A percentile compares a stretch with the other conserved stretches of the same genome.
These are phyloP conservation scores for Eimeria falciformis DNA, from an alignment of 169 alveolate genomes.

Conservation along the genomic window DNA sequence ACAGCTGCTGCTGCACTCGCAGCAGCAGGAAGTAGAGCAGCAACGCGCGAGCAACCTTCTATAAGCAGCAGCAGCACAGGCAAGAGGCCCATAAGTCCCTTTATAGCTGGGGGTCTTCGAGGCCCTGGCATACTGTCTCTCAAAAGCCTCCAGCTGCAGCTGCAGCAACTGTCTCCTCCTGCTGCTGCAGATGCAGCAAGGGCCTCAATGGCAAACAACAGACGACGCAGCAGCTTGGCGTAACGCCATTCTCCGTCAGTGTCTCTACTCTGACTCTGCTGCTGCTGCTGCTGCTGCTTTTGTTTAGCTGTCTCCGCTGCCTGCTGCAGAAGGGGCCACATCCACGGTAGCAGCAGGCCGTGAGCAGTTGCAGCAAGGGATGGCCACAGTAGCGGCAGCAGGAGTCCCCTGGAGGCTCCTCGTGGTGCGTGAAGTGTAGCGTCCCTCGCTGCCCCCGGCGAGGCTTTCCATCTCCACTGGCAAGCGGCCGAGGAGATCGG, in stretches of 20 bases:
- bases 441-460: no score
- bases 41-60: neutral
- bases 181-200: neutral
- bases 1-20: neutral
- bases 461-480: no score
- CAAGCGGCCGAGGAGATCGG: no score
- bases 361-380: slow-evolving; percentile 16
- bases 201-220: neutral
- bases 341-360: neutral
- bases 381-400: slow-evolving; percentile 51
- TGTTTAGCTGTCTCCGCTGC: neutral
- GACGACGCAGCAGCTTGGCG: neutral
- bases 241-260: neutral
- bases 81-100: slow-evolving; percentile 5
- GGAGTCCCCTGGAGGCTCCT: neutral
- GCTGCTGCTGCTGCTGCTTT: slow-evolving; percentile 40
- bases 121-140: neutral
- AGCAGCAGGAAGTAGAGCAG: slow-evolving; percentile 17
- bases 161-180: neutral
- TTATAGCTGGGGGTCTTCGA: neutral
- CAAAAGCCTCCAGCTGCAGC: slow-evolving; percentile 7
- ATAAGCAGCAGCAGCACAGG: slow-evolving; percentile 41
- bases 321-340: slow-evolving; percentile 4
- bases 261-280: neutral
- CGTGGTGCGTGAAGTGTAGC: neutral